These are phyloP conservation scores for Populus euphratica DNA, from an alignment of 345 rosid species.

Conservation along the genomic window DNA sequence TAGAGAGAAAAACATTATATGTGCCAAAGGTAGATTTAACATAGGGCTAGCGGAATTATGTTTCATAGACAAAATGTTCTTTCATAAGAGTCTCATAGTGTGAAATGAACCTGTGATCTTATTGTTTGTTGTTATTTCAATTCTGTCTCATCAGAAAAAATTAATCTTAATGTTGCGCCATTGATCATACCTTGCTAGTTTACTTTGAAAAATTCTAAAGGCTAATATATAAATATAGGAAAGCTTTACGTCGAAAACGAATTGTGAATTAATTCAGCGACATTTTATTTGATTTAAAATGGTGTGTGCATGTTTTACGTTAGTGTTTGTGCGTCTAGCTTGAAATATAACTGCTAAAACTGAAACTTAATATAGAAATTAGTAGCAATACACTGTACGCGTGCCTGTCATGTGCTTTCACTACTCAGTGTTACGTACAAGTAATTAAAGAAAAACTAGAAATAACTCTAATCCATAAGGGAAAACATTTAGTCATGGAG, in stretches of 20 bases:
- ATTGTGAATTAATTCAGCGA: no score
- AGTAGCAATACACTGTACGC: neutral
- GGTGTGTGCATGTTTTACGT: no score
- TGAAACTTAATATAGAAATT: neutral
- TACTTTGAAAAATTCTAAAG: no score
- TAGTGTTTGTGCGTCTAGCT: no score
- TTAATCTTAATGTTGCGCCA: no score
- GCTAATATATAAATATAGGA: no score
- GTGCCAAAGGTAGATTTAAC: neutral
- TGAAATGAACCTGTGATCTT: neutral
- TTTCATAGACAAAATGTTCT: neutral
- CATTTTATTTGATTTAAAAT: no score
- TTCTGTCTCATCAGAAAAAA: neutral
- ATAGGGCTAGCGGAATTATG: neutral
- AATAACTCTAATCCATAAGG: neutral
- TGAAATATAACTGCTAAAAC: neutral
- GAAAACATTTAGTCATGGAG: neutral
- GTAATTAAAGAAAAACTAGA: neutral
- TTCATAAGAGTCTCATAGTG: neutral
- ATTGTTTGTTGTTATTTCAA: neutral
- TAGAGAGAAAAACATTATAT: neutral
- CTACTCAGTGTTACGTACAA: neutral
- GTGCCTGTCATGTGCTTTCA: neutral
- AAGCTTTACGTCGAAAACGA: no score
- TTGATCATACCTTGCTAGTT: no score